Evolutionary conservation across 352 stramenopile species (phyloP).

Genomic region (Globisporangium yorkense): DNA sequence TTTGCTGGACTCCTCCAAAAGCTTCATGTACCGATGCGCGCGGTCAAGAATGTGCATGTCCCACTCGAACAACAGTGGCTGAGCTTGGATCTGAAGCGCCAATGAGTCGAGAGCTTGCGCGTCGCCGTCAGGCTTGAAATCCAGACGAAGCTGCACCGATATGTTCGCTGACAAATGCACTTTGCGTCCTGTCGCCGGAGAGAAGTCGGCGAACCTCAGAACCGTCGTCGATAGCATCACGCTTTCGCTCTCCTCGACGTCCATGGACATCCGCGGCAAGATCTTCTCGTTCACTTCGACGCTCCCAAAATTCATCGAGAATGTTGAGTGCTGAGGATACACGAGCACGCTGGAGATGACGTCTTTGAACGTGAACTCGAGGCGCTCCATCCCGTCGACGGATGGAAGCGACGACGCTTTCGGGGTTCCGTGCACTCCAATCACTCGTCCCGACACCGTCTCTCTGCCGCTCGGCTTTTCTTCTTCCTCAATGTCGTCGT

Average conservation of each 20-base stretch:
- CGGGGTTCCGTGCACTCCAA: slow-evolving; percentile 17
- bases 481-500: slow-evolving; percentile 35
- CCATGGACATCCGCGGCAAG: slow-evolving; percentile 69
- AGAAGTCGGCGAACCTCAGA: slow-evolving; percentile 56
- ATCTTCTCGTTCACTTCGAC: slow-evolving; percentile 71
- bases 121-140: slow-evolving; percentile 37
- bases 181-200: slow-evolving; percentile 45
- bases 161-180: slow-evolving; percentile 65
- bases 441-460: slow-evolving; percentile 15
- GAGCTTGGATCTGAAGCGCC: slow-evolving; percentile 57
- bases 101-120: slow-evolving; percentile 28
- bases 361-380: slow-evolving; percentile 66
- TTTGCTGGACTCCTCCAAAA: slow-evolving; percentile 57
- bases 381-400: slow-evolving; percentile 56
- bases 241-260: slow-evolving; percentile 51
- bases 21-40: slow-evolving; percentile 58
- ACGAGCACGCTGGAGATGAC: slow-evolving; percentile 56
- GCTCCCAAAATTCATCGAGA: slow-evolving; percentile 51
- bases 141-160: slow-evolving; percentile 59
- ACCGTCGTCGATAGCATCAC: slow-evolving; percentile 55
- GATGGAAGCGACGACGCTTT: slow-evolving; percentile 36
- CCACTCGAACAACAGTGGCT: slow-evolving; percentile 77
- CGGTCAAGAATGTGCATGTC: slow-evolving; percentile 86
- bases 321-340: slow-evolving; percentile 48
- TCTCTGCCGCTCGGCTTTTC: slow-evolving; percentile 17